Percentiles rank a stretch among this genome's conserved stretches.
These are phyloP conservation scores for Phalaenopsis aphrodite DNA, from an alignment of 106 monocot genomes.

Conservation along the genomic window DNA sequence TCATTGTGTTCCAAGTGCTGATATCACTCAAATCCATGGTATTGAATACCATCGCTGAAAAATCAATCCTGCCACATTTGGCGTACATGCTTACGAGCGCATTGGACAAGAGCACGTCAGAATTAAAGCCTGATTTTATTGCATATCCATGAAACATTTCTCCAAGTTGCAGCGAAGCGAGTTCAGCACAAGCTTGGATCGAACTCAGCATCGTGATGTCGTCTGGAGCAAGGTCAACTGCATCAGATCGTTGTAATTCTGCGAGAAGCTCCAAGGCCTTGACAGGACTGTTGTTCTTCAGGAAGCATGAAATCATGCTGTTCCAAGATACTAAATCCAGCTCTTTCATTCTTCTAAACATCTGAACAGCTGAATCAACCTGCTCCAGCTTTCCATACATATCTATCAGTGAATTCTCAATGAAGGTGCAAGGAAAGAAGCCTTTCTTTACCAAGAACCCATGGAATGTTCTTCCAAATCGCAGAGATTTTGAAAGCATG, in stretches of 20 bases:
- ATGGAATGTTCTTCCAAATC: constrained; percentile 16
- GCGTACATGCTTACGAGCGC: constrained; percentile 38
- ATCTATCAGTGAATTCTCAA: constrained; percentile 35
- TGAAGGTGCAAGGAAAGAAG: constrained; percentile 18
- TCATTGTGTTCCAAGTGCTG: constrained; percentile 38
- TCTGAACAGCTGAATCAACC: constrained; percentile 11
- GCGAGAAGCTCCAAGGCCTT: constrained; percentile 24
- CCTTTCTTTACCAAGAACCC: constrained; percentile 28
- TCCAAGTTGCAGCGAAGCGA: constrained; percentile 17
- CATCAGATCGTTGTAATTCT: constrained; percentile 5
- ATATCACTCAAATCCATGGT: constrained; percentile 23
- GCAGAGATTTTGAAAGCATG: constrained; percentile 14
- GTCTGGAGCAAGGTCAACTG: constrained; percentile 12
- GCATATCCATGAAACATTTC: constrained; percentile 28
- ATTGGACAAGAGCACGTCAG: constrained; percentile 28
- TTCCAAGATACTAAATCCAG: constrained; percentile 41
- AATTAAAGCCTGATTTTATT: constrained; percentile 17
- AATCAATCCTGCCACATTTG: constrained; percentile 24
- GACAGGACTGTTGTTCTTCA: constrained; percentile 14
- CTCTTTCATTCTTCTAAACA: constrained; percentile 21
- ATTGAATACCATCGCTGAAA: constrained; percentile 14
- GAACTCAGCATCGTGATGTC: constrained; percentile 27
- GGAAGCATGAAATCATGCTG: constrained; percentile 30
- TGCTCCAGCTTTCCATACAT: constrained; percentile 23
- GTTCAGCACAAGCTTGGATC: constrained; percentile 32